Base-by-base conservation (phyloP, 352 stramenopile species). In the Globisporangium polare region DNA sequence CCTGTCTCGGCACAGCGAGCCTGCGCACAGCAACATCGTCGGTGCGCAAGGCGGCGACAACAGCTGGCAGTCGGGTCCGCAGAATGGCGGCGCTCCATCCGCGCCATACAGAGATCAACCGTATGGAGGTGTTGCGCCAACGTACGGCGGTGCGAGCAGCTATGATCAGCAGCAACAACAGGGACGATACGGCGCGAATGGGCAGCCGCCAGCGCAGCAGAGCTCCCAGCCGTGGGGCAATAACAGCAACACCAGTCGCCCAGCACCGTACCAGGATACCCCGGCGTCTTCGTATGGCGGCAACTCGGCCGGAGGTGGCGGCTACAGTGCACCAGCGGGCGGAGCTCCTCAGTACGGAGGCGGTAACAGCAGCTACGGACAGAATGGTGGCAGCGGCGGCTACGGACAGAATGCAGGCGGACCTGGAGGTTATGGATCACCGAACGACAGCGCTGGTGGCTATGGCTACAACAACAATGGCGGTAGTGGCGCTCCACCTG, bases 231-330 rank as follows among this genome's bases (percentile, higher is more conserved):
- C 76, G 17, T 91, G 79, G 82, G 82, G 75, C 1, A 66, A 78
- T n/a, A 53, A 58, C n/a, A 59, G 51, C 22, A 53, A 18, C 20
- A 26, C 15, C 18, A 58, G 65, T 9, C 75, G 80, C 9, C 83
- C 83, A 45, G 66, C 77, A 3, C 78, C 77, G 18, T 92, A 92
- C 65, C 79, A 83, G n/a, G 83, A 90, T 55, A 73, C 69, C 9
- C 67, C 75, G 3, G 63, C 65, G 2, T 37, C 57, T 27, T 68
- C 58, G 43, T 71, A 71, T 33, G 60, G 58, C 5, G 58, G 60
- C 20, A 57, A 71, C n/a, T 46, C 66, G n/a, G 24, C 65, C 9
- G 60, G n/a, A n/a, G n/a, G 58, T 8, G 58, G 65, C 8, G 58
- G 65, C 13, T 71, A 68, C 53, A 68, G 57, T 50, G 65, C 45